phyloP scores from a whole-genome alignment of 306 rosid genomes.

The Medicago ruthenica region DNA sequence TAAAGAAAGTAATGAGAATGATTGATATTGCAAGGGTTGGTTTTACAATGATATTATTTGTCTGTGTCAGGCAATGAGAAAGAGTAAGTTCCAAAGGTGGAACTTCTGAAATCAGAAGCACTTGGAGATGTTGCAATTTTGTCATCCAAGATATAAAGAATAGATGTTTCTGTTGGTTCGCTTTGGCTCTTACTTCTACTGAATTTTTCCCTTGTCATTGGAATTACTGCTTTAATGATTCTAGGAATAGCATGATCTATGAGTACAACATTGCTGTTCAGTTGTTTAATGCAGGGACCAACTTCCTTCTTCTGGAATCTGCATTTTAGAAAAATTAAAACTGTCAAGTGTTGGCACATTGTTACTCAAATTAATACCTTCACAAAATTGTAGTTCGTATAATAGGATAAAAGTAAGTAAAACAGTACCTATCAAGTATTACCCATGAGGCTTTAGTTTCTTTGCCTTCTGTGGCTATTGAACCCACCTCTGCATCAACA shows the following conservation, averaged over 20 bases:
- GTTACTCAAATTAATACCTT: background rate
- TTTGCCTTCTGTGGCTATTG: background rate
- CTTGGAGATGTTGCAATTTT: background rate
- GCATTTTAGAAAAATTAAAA: background rate
- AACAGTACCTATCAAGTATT: background rate
- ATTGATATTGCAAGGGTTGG: background rate
- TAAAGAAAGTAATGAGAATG: background rate
- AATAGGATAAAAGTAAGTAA: background rate
- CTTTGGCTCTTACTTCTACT: background rate
- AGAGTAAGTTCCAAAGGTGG: background rate
- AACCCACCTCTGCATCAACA: background rate
- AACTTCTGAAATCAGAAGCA: background rate
- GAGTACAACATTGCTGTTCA: slow-evolving; percentile 45
- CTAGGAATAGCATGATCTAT: slow-evolving; percentile 43
- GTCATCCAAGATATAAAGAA: background rate
- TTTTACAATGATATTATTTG: background rate
- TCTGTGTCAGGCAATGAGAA: background rate
- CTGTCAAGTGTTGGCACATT: slow-evolving; percentile 9
- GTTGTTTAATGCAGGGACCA: slow-evolving; percentile 42
- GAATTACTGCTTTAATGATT: slow-evolving; percentile 23
- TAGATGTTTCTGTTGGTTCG: background rate
- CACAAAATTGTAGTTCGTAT: too few relatives aligned
- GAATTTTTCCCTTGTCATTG: background rate
- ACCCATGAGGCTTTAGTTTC: background rate
- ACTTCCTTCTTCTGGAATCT: slow-evolving; percentile 44